Evolutionary conservation across 139 green algal genomes (phyloP).

Genomic region (Coelastrella sp.): DNA sequence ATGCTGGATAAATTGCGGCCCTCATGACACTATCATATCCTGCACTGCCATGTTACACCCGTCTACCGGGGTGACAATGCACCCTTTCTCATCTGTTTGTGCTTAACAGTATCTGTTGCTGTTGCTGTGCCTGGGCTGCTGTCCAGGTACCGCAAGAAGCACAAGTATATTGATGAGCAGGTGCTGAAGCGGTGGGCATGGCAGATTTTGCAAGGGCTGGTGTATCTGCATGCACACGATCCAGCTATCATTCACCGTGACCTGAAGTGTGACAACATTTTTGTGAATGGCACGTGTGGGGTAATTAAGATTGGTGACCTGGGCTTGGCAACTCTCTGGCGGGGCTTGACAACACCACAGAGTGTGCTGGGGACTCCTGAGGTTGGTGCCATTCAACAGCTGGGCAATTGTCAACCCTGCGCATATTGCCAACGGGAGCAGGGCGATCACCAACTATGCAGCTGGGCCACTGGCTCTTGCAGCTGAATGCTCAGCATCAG

Average conservation of each 20-base stretch:
- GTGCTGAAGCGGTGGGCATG: conserved; percentile 96
- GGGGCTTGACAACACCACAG: conserved; percentile 89
- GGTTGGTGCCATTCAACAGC: background rate
- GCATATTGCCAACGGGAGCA: too few species aligned
- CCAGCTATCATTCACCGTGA: conserved; percentile 93
- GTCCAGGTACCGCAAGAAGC: conserved; percentile 92
- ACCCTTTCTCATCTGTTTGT: background rate
- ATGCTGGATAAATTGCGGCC: too few species aligned
- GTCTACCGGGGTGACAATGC: too few species aligned
- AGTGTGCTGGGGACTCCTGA: conserved; percentile 82
- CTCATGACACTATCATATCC: too few species aligned
- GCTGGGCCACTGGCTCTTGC: too few species aligned
- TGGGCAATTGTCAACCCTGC: too few species aligned
- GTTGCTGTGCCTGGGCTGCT: background rate
- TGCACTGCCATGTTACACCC: too few species aligned
- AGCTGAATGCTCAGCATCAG: too few species aligned
- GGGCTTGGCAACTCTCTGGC: conserved; percentile 94
- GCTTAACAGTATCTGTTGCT: background rate
- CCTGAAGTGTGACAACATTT: conserved; percentile 96
- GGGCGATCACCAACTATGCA: too few species aligned
- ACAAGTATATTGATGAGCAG: conserved; percentile 92
- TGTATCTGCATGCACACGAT: conserved; percentile 96
- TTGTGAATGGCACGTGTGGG: conserved; percentile 94
- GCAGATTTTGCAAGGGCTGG: conserved; percentile 97
- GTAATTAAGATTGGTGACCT: conserved; percentile 99